phyloP scores from a whole-genome alignment of 352 stramenopile species.

The Phytophthora sp. region DNA sequence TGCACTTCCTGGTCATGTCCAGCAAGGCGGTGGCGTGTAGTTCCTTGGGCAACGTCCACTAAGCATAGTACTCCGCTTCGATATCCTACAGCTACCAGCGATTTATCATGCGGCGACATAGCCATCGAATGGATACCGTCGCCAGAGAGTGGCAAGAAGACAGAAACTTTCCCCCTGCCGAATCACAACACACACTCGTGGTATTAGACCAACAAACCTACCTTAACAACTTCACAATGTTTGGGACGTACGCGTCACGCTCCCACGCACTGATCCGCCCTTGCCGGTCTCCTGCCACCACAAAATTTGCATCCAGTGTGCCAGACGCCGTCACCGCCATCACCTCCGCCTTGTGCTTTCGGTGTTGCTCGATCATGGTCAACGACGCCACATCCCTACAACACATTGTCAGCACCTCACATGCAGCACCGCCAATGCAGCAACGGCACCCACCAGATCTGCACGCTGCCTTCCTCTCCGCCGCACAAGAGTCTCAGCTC shows the following conservation, averaged over 20 bases:
- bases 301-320: constrained; percentile 41
- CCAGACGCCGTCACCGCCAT: constrained; percentile 46
- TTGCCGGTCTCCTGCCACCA: constrained; percentile 69
- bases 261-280: constrained; percentile 65
- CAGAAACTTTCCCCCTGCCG: constrained; percentile 42
- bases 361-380: constrained; percentile 64
- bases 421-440: background rate
- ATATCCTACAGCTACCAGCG: constrained; percentile 72
- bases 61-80: constrained; percentile 71
- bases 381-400: constrained; percentile 56
- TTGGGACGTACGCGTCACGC: constrained; percentile 51
- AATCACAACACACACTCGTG: background rate
- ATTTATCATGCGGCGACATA: constrained; percentile 52
- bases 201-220: background rate
- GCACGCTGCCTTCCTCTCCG: constrained; percentile 73
- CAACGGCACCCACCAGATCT: constrained; percentile 68
- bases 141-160: constrained; percentile 55
- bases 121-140: constrained; percentile 67
- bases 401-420: background rate
- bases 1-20: constrained; percentile 83
- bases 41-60: constrained; percentile 43
- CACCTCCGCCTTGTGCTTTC: constrained; percentile 66
- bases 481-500: constrained; percentile 56
- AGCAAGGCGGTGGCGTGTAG: constrained; percentile 48
- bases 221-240: background rate